Percentiles rank a stretch among this genome's conserved stretches.
These are phyloP conservation scores for Ganoderma boninense DNA, from an alignment of 1,284 basidiomycete genomes.

Conservation along the genomic window DNA sequence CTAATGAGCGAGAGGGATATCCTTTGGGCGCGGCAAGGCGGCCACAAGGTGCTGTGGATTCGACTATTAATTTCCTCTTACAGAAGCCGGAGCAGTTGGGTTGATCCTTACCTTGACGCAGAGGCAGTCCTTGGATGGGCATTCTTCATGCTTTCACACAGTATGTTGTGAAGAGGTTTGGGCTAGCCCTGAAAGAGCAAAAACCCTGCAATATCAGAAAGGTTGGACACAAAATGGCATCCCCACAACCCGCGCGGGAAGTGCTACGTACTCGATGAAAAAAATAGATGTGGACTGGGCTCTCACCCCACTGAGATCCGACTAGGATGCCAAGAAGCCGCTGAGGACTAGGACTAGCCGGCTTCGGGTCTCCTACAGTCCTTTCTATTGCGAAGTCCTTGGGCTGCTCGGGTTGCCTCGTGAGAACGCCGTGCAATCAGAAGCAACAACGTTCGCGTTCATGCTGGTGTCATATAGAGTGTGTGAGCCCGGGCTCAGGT, in stretches of 20 bases:
- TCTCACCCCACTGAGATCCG: conserved; percentile 13
- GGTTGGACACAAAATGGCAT: neutral
- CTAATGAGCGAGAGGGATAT: conserved; percentile 4
- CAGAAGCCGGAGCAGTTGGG: neutral
- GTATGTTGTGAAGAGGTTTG: neutral
- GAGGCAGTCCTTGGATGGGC: neutral
- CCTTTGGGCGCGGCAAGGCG: conserved; percentile 3
- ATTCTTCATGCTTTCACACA: neutral
- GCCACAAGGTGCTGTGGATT: neutral
- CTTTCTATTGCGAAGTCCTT: neutral
- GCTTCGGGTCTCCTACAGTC: neutral
- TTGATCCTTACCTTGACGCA: neutral
- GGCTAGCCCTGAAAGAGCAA: neutral
- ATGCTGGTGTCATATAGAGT: conserved; percentile 1
- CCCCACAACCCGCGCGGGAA: neutral
- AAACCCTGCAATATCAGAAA: neutral
- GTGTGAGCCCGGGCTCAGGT: neutral
- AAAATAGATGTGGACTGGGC: neutral
- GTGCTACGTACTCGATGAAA: neutral
- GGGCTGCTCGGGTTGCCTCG: conserved; percentile 4
- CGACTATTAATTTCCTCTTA: neutral
- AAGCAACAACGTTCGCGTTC: conserved; percentile 4
- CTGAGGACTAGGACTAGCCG: neutral
- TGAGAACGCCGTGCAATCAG: conserved; percentile 6
- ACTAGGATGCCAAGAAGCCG: conserved; percentile 9